Percentiles rank a stretch among this genome's conserved stretches.
phyloP scores from a whole-genome alignment of 176 grass and related monocot species.

The Raddia guianensis region DNA sequence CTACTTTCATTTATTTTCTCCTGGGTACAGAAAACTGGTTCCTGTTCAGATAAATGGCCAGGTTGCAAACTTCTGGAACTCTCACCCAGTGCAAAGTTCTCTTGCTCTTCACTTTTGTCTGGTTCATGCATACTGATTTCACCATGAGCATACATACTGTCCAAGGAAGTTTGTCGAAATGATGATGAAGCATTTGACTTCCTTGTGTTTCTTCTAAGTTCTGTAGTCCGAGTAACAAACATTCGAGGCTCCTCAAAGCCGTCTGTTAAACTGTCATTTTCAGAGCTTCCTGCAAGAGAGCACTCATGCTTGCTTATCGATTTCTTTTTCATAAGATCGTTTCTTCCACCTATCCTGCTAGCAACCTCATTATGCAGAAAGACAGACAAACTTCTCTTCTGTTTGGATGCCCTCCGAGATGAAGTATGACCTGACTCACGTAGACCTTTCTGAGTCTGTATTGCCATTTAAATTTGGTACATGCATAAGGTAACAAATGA shows the following conservation, averaged over 20 bases:
- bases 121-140: slow-evolving; percentile 45
- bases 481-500: slow-evolving; percentile 31
- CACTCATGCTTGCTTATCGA: slow-evolving; percentile 37
- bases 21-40: slow-evolving; percentile 47
- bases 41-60: slow-evolving; percentile 33
- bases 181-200: slow-evolving; percentile 37
- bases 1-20: slow-evolving; percentile 36
- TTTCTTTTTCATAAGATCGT: slow-evolving; percentile 42
- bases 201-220: slow-evolving; percentile 36
- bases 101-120: slow-evolving; percentile 25
- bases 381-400: slow-evolving; percentile 46
- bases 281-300: slow-evolving; percentile 43
- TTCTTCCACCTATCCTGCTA: slow-evolving; percentile 38
- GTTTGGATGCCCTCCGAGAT: slow-evolving; percentile 48
- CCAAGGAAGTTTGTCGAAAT: slow-evolving; percentile 35
- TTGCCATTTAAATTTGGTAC: slow-evolving; percentile 36
- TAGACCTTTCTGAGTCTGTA: slow-evolving; percentile 40
- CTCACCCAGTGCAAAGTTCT: slow-evolving; percentile 12
- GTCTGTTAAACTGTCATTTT: slow-evolving; percentile 32
- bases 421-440: slow-evolving; percentile 31
- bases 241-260: slow-evolving; percentile 28
- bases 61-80: slow-evolving; percentile 14
- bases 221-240: slow-evolving; percentile 5
- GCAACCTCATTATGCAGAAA: slow-evolving; percentile 37
- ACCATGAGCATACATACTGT: slow-evolving; percentile 21